Evolutionary conservation across 441 rosid species (phyloP), one percentile per base, ranked within the genome.

Genomic region (Arabidopsis lyrata): DNA sequence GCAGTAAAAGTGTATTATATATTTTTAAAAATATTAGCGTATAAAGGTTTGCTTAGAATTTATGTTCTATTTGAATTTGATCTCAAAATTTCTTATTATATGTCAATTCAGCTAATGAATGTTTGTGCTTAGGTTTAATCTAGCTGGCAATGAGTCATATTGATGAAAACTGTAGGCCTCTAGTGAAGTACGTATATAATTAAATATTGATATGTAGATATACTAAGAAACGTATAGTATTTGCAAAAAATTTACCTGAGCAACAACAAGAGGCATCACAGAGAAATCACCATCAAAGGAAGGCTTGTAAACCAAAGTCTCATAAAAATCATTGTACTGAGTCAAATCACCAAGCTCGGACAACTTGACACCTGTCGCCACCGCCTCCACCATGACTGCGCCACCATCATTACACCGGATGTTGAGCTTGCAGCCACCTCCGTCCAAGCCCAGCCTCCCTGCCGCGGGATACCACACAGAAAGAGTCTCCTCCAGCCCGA

Each of bases 191-290:
- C 36, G 20, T 50, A 22, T 36, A 24, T 8, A 39, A 53, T 42
- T 29, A 53, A 24, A 24, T 24, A 2, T 22, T 14, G 55, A 53
- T 18, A 53, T 18, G 12, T 38, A 52, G 0, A 18, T 18, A 18
- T 18, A n/a, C n/a, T n/a, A n/a, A n/a, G n/a, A n/a, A n/a, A n/a
- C n/a, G n/a, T n/a, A n/a, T n/a, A n/a, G n/a, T n/a, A n/a, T n/a
- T n/a, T n/a, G n/a, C n/a, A n/a, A n/a, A n/a, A n/a, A n/a, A 45
- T 68, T 76, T 44, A 85, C 93, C 88, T 87, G 90, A 62, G 90
- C 93, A 83, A 85, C 90, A 72, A 87, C 78, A 9, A 88, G 82
- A 78, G 96, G 96, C 88, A 88, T 86, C 5, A 41, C 77, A 38
- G 87, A 66, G 75, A 86, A 73, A 80, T 87, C 73, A 35, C 75